Base-by-base conservation (phyloP, 106 monocot genomes). In the Chionographis japonica region DNA sequence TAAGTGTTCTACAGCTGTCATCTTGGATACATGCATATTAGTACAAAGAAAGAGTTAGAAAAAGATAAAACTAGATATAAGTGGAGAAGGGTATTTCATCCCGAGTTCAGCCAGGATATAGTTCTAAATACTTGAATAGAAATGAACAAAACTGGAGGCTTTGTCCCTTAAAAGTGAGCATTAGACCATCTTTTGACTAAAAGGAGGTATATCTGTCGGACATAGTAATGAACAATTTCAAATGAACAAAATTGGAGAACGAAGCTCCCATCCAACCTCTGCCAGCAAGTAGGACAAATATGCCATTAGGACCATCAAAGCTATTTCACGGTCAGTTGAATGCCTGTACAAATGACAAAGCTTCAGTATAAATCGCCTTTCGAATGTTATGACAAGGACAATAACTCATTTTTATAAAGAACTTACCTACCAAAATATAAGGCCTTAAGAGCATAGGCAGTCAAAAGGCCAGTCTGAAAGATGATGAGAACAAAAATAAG, bases 221-320 rank as follows among this genome's bases (percentile, higher is more conserved):
- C 46, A 10, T 46, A 46, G 0, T 10, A 27, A 6, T 0, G 46
- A 46, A 46, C 46, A 10, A 46, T 10, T 46, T 46, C 46, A 46
- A 54, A 16, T 41, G 43, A 42, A 6, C 2, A 56, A 11, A 67
- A 68, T 13, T 61, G 0, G 4, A 51, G n/a, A 56, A n/a, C 43
- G 52, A 40, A 27, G 37, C 3, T 36, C 27, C 19, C 36, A 65
- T 75, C 75, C 58, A 6, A 94, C 94, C 94, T 94, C 94, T 69
- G 94, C 90, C 58, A 90, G 50, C 84, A 87, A 77, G 75, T 94
- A 94, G 60, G 94, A 94, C 55, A 94, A 67, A 54, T 94, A 94
- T 62, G 94, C 90, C 94, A 90, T 87, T 55, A 94, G 73, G 40
- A 72, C 73, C 94, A 85, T 90, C 58, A 90, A 51, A 61, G 87